phyloP scores from a whole-genome alignment of 306 rosid species.

The Casuarina cunninghamiana region DNA sequence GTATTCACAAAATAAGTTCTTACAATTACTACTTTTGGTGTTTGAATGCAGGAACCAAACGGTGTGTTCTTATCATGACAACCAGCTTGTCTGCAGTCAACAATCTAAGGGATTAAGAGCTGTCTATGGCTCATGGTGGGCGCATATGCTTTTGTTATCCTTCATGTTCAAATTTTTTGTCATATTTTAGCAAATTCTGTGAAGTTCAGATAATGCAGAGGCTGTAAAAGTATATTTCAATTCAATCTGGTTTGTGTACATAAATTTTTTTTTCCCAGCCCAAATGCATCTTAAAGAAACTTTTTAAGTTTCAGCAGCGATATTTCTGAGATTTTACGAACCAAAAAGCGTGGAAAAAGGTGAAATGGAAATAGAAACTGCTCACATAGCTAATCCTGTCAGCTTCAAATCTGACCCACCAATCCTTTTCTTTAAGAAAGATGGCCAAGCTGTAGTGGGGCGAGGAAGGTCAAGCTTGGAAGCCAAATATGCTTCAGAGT shows the following conservation, averaged over 20 bases:
- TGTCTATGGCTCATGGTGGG: constrained; percentile 43
- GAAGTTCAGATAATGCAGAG: background rate
- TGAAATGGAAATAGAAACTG: background rate
- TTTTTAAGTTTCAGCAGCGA: too few species aligned
- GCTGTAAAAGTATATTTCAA: background rate
- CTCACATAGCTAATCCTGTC: background rate
- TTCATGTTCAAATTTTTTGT: constrained; percentile 27
- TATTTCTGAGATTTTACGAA: background rate
- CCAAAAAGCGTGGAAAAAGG: background rate
- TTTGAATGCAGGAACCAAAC: constrained; percentile 53
- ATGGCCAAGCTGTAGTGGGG: too few species aligned
- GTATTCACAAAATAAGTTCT: too few species aligned
- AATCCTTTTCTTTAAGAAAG: background rate
- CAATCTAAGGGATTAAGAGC: constrained; percentile 32
- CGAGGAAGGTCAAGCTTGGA: background rate
- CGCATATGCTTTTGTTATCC: constrained; percentile 27
- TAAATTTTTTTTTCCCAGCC: background rate
- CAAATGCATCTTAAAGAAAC: background rate
- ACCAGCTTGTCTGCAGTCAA: constrained; percentile 37
- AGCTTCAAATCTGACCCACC: background rate
- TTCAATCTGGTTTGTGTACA: background rate
- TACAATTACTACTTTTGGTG: background rate
- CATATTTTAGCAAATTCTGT: constrained; percentile 23
- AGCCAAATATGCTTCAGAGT: background rate
- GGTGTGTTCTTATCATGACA: constrained; percentile 45